phyloP scores from a whole-genome alignment of 768 basidiomycete species.

The Lyophyllum decastes region DNA sequence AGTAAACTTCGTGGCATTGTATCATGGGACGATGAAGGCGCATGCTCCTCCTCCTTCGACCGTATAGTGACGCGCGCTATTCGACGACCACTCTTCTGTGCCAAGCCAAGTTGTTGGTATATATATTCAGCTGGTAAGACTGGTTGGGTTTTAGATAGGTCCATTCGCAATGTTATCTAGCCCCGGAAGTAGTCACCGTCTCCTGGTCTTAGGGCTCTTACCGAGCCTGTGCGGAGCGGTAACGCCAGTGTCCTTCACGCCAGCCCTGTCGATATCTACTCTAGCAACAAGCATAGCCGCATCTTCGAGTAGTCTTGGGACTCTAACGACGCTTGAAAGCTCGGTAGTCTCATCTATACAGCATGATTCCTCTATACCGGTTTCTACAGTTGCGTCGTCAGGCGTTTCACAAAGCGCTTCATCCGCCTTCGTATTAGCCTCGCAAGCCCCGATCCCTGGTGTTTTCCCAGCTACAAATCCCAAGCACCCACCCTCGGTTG shows the following conservation, averaged over 20 bases:
- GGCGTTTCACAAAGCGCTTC: slow-evolving; percentile 20
- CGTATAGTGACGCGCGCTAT: not conserved
- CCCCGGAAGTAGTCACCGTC: not conserved
- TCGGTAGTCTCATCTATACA: not conserved
- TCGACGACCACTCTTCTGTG: slow-evolving; percentile 1
- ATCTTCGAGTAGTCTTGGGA: not conserved
- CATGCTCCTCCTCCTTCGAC: slow-evolving; percentile 14
- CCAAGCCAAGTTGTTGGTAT: slow-evolving; percentile 6
- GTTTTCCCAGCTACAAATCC: slow-evolving; percentile 48
- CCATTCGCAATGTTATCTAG: not conserved
- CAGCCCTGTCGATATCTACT: not conserved
- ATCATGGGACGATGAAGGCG: slow-evolving; percentile 15
- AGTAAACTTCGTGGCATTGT: not conserved
- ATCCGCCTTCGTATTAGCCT: slow-evolving; percentile 42
- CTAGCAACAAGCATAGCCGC: not conserved
- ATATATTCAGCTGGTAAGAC: slow-evolving; percentile 6
- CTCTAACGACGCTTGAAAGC: not conserved
- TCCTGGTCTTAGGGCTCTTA: slow-evolving; percentile 3
- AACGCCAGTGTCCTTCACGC: not conserved
- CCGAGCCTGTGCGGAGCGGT: not conserved
- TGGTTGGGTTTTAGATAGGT: not conserved
- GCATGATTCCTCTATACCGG: not conserved
- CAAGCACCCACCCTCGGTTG: slow-evolving; percentile 42
- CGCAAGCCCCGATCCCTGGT: slow-evolving; percentile 42
- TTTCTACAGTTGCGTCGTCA: not conserved